These are phyloP conservation scores for Suhomyces taliae DNA, from an alignment of 1,139 yeast genomes.

Conservation along the genomic window DNA sequence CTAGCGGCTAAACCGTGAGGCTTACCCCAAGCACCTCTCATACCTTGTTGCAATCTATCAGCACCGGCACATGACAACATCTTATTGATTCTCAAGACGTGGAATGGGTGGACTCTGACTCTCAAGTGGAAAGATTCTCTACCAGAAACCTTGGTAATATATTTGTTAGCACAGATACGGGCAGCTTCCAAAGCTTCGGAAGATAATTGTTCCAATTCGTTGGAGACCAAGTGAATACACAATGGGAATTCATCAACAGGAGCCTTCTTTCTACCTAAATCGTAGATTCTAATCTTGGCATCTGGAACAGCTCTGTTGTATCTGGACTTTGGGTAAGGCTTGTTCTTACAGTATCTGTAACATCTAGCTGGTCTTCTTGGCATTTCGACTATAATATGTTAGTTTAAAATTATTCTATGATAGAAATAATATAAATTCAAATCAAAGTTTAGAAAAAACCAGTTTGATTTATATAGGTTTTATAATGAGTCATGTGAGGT, in stretches of 20 bases:
- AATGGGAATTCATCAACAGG: constrained; percentile 99
- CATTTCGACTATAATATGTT: constrained; percentile 64
- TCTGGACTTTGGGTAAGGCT: constrained; percentile 99
- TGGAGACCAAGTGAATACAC: constrained; percentile 98
- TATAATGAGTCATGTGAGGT: too few species aligned
- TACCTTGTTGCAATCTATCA: constrained; percentile 99
- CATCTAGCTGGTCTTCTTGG: constrained; percentile 99
- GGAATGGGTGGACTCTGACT: constrained; percentile 99
- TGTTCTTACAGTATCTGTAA: constrained; percentile 99
- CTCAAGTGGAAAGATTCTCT: constrained; percentile 99
- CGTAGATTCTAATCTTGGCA: constrained; percentile 98
- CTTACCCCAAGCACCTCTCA: constrained; percentile 99
- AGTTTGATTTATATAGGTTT: too few species aligned
- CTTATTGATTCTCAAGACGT: constrained; percentile 99
- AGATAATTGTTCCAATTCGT: constrained; percentile 98
- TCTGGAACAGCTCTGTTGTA: constrained; percentile 99
- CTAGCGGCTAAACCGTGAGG: constrained; percentile 99
- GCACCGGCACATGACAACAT: constrained; percentile 99
- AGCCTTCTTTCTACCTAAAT: constrained; percentile 99
- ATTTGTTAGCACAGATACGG: constrained; percentile 99
- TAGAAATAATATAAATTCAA: too few species aligned
- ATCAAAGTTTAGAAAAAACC: too few species aligned
- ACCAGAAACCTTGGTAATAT: constrained; percentile 96
- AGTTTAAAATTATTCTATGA: constrained; percentile 19
- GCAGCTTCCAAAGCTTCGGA: constrained; percentile 99